Evolutionary conservation across 768 basidiomycete genomes (phyloP).

Genomic region (Kockovaella imperatae): DNA sequence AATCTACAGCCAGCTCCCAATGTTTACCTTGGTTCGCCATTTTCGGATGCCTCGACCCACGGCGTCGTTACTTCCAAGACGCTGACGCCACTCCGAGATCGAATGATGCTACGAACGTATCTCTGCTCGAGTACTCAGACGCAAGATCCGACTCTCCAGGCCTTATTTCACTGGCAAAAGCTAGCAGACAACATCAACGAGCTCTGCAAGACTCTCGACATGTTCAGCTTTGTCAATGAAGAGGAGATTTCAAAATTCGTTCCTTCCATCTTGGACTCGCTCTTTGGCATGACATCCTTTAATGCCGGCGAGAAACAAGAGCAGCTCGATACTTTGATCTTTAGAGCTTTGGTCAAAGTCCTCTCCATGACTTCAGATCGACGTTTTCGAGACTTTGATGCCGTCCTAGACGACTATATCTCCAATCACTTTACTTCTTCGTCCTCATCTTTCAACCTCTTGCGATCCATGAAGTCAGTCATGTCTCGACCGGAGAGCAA

Average conservation of each 20-base stretch:
- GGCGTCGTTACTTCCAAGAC: slow-evolving; percentile 52
- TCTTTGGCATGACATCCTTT: slow-evolving; percentile 81
- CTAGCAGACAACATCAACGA: slow-evolving; percentile 55
- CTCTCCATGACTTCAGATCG: slow-evolving; percentile 89
- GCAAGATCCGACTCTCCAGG: slow-evolving; percentile 75
- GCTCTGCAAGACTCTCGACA: slow-evolving; percentile 63
- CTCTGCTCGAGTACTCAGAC: slow-evolving; percentile 88
- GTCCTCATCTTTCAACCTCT: slow-evolving; percentile 71
- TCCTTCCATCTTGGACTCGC: slow-evolving; percentile 80
- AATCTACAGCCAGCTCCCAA: slow-evolving; percentile 57
- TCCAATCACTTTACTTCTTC: slow-evolving; percentile 77
- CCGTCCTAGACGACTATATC: slow-evolving; percentile 88
- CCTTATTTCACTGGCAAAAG: slow-evolving; percentile 58
- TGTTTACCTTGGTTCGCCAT: slow-evolving; percentile 64
- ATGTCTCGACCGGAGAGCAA: slow-evolving; percentile 66
- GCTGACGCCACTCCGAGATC: slow-evolving; percentile 61
- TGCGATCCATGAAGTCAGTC: slow-evolving; percentile 78
- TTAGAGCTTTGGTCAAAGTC: slow-evolving; percentile 82
- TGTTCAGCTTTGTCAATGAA: slow-evolving; percentile 87
- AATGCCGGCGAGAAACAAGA: slow-evolving; percentile 58
- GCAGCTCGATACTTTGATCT: slow-evolving; percentile 76
- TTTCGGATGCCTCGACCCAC: slow-evolving; percentile 45
- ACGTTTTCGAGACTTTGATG: slow-evolving; percentile 88
- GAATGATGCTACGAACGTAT: slow-evolving; percentile 72
- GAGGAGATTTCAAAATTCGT: slow-evolving; percentile 91